Percentiles rank a stretch among this genome's conserved stretches.
phyloP scores from a whole-genome alignment of 2,329 filamentous ascomycete species.

The Trichoderma polysporum region DNA sequence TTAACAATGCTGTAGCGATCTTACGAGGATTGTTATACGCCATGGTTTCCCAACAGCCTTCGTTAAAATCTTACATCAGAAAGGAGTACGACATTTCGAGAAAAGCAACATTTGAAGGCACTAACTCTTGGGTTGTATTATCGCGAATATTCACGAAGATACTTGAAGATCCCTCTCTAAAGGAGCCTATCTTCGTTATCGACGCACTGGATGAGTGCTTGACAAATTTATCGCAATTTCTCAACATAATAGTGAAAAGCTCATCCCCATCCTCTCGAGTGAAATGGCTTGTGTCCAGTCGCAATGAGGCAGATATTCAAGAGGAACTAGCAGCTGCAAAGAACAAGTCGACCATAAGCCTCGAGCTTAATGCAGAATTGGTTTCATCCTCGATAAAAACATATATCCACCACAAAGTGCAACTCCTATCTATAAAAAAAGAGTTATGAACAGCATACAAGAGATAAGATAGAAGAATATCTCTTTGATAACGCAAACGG shows the following conservation, averaged over 20 bases:
- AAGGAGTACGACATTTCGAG: constrained; percentile 36
- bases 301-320: constrained; percentile 41
- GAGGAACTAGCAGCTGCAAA: constrained; percentile 27
- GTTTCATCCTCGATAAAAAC: constrained; percentile 37
- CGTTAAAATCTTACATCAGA: constrained; percentile 36
- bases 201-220: constrained; percentile 47
- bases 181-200: constrained; percentile 35
- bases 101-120: constrained; percentile 40
- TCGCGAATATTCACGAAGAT: constrained; percentile 40
- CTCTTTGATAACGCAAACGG: constrained; percentile 35
- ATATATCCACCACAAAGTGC: constrained; percentile 40
- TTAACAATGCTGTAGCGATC: constrained; percentile 42
- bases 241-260: constrained; percentile 35
- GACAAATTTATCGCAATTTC: constrained; percentile 35
- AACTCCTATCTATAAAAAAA: constrained; percentile 26
- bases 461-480: constrained; percentile 15
- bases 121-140: constrained; percentile 39
- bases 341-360: constrained; percentile 29
- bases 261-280: constrained; percentile 7
- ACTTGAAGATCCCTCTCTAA: constrained; percentile 33
- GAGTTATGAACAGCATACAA: constrained; percentile 14
- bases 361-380: constrained; percentile 38
- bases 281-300: constrained; percentile 48
- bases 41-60: constrained; percentile 35
- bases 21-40: constrained; percentile 35